phyloP scores from a whole-genome alignment of 257 asterid species.

The Capsicum chinense region DNA sequence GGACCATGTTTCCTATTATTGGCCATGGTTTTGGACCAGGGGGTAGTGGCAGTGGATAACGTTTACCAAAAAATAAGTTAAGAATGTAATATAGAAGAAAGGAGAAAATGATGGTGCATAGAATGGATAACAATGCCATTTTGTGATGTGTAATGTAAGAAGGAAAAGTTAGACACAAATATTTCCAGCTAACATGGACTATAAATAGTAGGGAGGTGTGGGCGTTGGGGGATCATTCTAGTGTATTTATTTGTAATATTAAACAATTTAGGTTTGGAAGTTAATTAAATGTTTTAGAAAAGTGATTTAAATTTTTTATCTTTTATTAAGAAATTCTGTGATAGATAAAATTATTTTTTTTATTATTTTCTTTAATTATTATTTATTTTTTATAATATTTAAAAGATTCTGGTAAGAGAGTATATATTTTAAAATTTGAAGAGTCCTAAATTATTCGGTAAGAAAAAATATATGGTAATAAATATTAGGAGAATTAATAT shows the following conservation, averaged over 20 bases:
- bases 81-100: constrained; percentile 33
- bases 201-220: neutral
- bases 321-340: no score
- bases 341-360: no score
- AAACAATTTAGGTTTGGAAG: no score
- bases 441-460: no score
- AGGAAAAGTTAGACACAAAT: neutral
- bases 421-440: no score
- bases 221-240: neutral
- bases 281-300: no score
- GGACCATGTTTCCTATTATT: constrained; percentile 73
- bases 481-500: no score
- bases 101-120: constrained; percentile 32
- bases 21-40: constrained; percentile 99
- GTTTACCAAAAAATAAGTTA: constrained; percentile 12
- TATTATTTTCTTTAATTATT: no score
- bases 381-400: no score
- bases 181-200: neutral
- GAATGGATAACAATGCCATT: neutral
- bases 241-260: neutral
- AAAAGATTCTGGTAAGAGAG: no score
- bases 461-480: no score
- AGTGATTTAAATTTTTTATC: no score
- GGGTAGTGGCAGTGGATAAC: constrained; percentile 45
- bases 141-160: neutral